Evolutionary conservation across 2,329 filamentous ascomycete genomes (phyloP).

Genomic region (Hirsutella rhossiliensis): DNA sequence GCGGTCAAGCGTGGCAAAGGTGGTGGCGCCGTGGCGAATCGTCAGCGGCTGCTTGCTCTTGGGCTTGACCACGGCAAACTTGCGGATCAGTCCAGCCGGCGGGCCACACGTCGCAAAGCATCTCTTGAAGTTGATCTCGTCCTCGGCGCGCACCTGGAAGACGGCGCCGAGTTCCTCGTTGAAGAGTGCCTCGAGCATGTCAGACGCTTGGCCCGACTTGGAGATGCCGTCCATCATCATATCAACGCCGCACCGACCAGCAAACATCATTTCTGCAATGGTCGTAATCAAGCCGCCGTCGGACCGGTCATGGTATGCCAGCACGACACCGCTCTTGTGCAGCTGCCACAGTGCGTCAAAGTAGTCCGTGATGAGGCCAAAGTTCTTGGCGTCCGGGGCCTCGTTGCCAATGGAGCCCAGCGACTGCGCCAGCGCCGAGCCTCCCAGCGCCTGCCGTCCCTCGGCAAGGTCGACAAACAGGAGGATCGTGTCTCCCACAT

Average conservation of each 20-base stretch:
- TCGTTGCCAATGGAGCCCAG: slow-evolving; percentile 78
- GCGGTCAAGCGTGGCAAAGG: slow-evolving; percentile 58
- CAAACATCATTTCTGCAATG: slow-evolving; percentile 95
- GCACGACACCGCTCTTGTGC: slow-evolving; percentile 50
- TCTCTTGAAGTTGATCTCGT: slow-evolving; percentile 75
- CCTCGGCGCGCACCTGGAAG: slow-evolving; percentile 80
- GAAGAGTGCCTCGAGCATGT: slow-evolving; percentile 71
- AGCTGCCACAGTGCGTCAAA: slow-evolving; percentile 70
- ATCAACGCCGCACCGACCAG: slow-evolving; percentile 78
- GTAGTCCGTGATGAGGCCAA: slow-evolving; percentile 73
- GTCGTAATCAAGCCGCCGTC: slow-evolving; percentile 89
- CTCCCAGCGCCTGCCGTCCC: slow-evolving; percentile 72
- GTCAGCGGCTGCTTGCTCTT: slow-evolving; percentile 62
- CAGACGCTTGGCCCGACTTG: slow-evolving; percentile 47
- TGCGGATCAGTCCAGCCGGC: slow-evolving; percentile 68
- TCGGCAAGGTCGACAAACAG: slow-evolving; percentile 84
- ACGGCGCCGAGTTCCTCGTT: slow-evolving; percentile 93
- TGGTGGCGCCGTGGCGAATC: slow-evolving; percentile 57
- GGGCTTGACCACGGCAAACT: slow-evolving; percentile 66
- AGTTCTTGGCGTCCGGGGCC: slow-evolving; percentile 74
- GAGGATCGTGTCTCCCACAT: slow-evolving; percentile 79
- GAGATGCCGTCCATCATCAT: slow-evolving; percentile 68
- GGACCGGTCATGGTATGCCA: slow-evolving; percentile 90
- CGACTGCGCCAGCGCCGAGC: slow-evolving; percentile 81
- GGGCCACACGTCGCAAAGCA: slow-evolving; percentile 88